Conservation (phyloP, 495 filamentous ascomycete genomes). For the Penicillium malachiteum region DNA sequence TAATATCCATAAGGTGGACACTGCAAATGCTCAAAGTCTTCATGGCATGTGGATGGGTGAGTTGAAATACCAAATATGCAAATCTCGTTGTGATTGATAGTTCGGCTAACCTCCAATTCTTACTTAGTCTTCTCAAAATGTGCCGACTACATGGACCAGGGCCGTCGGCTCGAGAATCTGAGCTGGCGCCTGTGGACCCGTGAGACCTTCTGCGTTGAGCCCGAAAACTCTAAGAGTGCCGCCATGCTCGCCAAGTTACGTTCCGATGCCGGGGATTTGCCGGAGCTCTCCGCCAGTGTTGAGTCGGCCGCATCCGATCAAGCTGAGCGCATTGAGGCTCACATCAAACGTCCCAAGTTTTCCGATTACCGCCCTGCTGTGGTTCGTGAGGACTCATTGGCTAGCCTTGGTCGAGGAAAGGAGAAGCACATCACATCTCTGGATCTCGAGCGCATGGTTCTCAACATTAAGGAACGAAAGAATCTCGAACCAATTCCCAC, state of each 20-base stretch:
- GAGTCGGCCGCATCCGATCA: conserved; percentile 78
- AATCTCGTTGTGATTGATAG: neutral
- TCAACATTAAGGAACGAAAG: conserved; percentile 79
- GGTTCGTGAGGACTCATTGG: conserved; percentile 49
- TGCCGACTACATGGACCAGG: conserved; percentile 90
- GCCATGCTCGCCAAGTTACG: conserved; percentile 44
- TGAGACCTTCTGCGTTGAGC: conserved; percentile 93
- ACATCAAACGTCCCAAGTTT: conserved; percentile 52
- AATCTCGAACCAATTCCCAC: conserved; percentile 56
- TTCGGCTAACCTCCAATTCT: conserved; percentile 12
- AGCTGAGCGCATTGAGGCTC: conserved; percentile 66
- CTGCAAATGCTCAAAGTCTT: conserved; percentile 85
- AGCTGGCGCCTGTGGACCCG: conserved; percentile 96
- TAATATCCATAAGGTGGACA: conserved; percentile 91
- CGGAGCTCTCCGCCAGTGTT: conserved; percentile 87
- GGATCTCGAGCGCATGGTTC: conserved; percentile 86
- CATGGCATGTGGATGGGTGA: conserved; percentile 98
- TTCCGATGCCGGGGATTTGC: conserved; percentile 59
- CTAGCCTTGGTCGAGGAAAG: conserved; percentile 61
- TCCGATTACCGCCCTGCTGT: conserved; percentile 44
- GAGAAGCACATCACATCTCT: conserved; percentile 90
- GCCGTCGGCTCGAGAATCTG: conserved; percentile 88
- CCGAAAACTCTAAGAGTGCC: conserved; percentile 49
- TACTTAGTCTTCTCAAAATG: conserved; percentile 92
- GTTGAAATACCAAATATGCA: conserved; percentile 28